phyloP scores from a whole-genome alignment of 164 flowering plant genomes.

The Liriodendron chinense region DNA sequence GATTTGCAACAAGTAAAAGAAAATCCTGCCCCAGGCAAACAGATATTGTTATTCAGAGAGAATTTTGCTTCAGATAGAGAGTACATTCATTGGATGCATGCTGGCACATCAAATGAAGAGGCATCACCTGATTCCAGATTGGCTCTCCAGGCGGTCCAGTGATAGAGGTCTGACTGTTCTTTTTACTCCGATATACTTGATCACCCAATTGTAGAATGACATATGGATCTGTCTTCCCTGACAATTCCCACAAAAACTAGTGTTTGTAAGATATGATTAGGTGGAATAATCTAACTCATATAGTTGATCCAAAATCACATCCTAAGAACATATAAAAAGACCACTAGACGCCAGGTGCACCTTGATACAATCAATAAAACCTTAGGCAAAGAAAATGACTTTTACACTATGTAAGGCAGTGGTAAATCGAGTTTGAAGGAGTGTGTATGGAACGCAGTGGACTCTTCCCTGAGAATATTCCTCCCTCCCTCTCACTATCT shows the following conservation, averaged over 20 bases:
- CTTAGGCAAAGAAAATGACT: background rate
- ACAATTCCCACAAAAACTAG: background rate
- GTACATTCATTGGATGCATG: background rate
- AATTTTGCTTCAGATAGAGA: constrained; percentile 8
- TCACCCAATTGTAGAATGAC: constrained; percentile 78
- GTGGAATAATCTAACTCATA: too few species aligned
- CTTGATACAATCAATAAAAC: background rate
- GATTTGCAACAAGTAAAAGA: constrained; percentile 81
- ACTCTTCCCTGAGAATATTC: too few species aligned
- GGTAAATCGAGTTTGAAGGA: background rate
- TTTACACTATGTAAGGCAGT: background rate
- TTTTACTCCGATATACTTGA: constrained; percentile 88
- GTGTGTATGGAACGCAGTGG: too few species aligned
- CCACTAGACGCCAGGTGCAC: background rate
- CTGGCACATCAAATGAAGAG: background rate
- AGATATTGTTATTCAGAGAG: constrained; percentile 9
- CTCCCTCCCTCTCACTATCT: too few species aligned
- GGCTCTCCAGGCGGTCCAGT: constrained; percentile 96
- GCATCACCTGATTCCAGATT: constrained; percentile 92
- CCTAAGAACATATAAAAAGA: background rate
- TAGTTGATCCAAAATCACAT: background rate
- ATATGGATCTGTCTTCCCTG: constrained; percentile 98
- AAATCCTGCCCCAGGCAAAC: constrained; percentile 64
- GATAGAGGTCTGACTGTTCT: constrained; percentile 95
- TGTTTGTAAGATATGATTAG: too few species aligned